Base-by-base conservation (phyloP, 2,329 filamentous ascomycete species). In the Colletotrichum lupini region DNA sequence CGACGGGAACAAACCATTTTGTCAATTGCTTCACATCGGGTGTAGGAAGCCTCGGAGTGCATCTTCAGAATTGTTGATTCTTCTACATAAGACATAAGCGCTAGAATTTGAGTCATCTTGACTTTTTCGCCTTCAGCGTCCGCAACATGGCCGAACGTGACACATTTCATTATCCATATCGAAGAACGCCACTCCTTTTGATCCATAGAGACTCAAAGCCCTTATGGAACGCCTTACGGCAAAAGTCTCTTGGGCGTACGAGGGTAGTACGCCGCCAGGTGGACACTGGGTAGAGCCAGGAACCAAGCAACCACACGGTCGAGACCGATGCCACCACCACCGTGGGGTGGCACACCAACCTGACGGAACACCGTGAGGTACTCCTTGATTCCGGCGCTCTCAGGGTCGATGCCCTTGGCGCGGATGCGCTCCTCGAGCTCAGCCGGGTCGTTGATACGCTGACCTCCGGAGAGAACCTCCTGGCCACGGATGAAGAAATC, bases 401-500 rank as follows among this genome's bases (percentile, higher is more conserved):
- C 85, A 0, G 95, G 95, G 80, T 98, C 93, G 77, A 98, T 90
- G 69, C 95, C 95, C 83, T 95, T 92, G 72, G 86, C 87, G 79
- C 91, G 88, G 86, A 98, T 93, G 75, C 94, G 93, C 58, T 91
- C 89, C 80, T 95, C 92, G 16, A 98, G 89, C 84, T 93, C 89
- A 55, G 87, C 86, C 0, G 95, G 91, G 49, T 58, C 28, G 22
- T 62, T 46, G 19, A 67, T 71, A 53, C 68, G 62, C 28, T 71
- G 67, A 14, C 67, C 67, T 78, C 96, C 95, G 19, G 93, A 95
- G 22, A 98, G 89, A 73, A 98, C 96, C 83, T 98, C 96, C 83
- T 98, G 95, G 4, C 95, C 95, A 71, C 96, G 92, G 81, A 97
- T 92, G 87, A 98, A 97, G 79, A 97, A 95, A 83, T 98, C 95